phyloP scores from a whole-genome alignment of 441 rosid genomes.

The Erysimum cheiri region DNA sequence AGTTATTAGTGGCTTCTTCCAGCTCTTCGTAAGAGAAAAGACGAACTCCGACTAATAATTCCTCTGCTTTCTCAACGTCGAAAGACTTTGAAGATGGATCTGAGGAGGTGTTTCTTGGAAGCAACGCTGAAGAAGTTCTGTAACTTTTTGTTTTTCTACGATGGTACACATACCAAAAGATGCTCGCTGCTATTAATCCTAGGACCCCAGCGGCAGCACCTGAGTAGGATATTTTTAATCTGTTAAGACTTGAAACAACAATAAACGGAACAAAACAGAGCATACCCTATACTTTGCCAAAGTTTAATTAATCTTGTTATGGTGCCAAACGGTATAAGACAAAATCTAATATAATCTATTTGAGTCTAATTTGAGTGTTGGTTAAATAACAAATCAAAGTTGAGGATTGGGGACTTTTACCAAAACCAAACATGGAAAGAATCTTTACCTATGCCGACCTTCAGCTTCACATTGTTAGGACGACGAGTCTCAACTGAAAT shows the following conservation, averaged over 20 bases:
- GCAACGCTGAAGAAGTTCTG: slow-evolving; percentile 39
- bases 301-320: too few relatives aligned
- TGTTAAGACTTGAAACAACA: not conserved
- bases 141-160: slow-evolving; percentile 44
- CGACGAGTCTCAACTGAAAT: not conserved
- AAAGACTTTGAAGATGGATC: slow-evolving; percentile 39
- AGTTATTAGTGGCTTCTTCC: slow-evolving; percentile 72
- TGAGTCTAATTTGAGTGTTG: not conserved
- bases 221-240: slow-evolving; percentile 10
- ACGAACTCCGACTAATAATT: slow-evolving; percentile 52
- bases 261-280: slow-evolving; percentile 13
- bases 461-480: not conserved
- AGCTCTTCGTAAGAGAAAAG: slow-evolving; percentile 75
- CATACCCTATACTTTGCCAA: not conserved
- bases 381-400: not conserved
- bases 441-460: slow-evolving; percentile 46
- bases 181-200: slow-evolving; percentile 38
- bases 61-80: slow-evolving; percentile 54
- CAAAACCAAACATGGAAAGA: not conserved
- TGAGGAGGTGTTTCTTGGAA: slow-evolving; percentile 48
- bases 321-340: too few relatives aligned
- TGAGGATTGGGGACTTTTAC: not conserved
- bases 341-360: not conserved
- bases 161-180: slow-evolving; percentile 33
- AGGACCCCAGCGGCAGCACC: slow-evolving; percentile 36